Evolutionary conservation across 2,329 filamentous ascomycete species (phyloP), one percentile per base, ranked within the genome.

Genomic region (Neofusicoccum sp.): DNA sequence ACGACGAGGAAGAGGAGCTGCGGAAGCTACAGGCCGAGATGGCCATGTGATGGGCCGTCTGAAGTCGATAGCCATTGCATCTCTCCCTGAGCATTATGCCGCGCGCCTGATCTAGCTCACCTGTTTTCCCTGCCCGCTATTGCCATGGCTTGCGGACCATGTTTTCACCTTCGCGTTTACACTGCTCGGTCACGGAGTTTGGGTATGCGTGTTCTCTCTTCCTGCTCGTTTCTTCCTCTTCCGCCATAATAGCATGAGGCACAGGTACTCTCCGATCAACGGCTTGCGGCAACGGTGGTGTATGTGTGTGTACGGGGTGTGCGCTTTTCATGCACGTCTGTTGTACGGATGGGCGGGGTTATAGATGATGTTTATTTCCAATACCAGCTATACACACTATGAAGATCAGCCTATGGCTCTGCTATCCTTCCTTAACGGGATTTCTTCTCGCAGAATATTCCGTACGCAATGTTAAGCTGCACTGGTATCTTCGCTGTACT

Each of bases 1-100:
- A 97, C 75, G 93, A 98, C 82, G 95, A 98, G 73, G 93, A 98
- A 76, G 93, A 89, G 70, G 93, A 98, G 79, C 81, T 98, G 71
- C 86, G 89, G 76, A 97, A 95, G 79, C 78, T 99, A 68, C 92
- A 96, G 75, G 93, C 91, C 36, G 93, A 97, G 78, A 98, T 98
- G 93, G 93, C 93, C 66, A 96, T 97, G 89, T 96, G 76, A 57
- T 40, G 34, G 24, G 7, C n/a, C 24, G 4, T 56, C 36, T 56
- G 14, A 16, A 43, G 51, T 9, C 26, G n/a, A 16, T 12, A 14
- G 9, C 5, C 38, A 24, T 24, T 26, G n/a, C 20, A 16, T 20
- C 26, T 11, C 34, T 56, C 36, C 30, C 36, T 20, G 26, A 43
- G 51, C 38, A 43, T 43, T 24, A 43, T n/a, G 51, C 51, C 14